Evolutionary conservation across 2,329 filamentous ascomycete genomes (phyloP).

Genomic region (Ophiocordyceps camponoti-rufipedis): DNA sequence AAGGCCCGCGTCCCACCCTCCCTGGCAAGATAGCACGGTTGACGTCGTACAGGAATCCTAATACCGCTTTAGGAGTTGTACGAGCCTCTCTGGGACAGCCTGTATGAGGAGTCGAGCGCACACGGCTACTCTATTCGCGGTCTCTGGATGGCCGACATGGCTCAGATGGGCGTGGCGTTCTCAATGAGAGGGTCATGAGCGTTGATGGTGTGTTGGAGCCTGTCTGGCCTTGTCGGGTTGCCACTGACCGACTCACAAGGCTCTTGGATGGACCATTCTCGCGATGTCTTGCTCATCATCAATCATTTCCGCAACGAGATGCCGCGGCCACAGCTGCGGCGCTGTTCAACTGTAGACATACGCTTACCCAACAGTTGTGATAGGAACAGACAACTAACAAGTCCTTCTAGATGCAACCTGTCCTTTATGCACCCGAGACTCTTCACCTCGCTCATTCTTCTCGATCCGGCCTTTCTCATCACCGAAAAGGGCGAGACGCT

Average conservation of each 20-base stretch:
- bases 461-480: constrained; percentile 57
- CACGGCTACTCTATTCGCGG: constrained; percentile 49
- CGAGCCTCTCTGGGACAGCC: constrained; percentile 69
- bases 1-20: constrained; percentile 42
- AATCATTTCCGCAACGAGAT: constrained; percentile 47
- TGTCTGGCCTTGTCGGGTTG: neutral
- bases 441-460: constrained; percentile 47
- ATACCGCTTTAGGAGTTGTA: constrained; percentile 48
- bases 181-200: constrained; percentile 56
- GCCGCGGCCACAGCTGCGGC: constrained; percentile 71
- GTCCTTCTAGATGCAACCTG: constrained; percentile 33
- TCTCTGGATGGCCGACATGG: constrained; percentile 72
- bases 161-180: constrained; percentile 53
- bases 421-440: constrained; percentile 59
- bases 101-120: constrained; percentile 16
- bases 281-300: constrained; percentile 62
- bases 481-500: constrained; percentile 31
- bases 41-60: too few species aligned
- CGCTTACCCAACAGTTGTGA: too few species aligned
- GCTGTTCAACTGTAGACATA: constrained; percentile 22
- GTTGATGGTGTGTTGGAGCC: constrained; percentile 42
- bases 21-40: too few species aligned
- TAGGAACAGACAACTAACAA: too few species aligned
- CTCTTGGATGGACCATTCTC: constrained; percentile 61
- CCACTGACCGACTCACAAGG: constrained; percentile 23